Evolutionary conservation across 164 flowering plant species (phyloP).

Genomic region (Platanus orientalis): DNA sequence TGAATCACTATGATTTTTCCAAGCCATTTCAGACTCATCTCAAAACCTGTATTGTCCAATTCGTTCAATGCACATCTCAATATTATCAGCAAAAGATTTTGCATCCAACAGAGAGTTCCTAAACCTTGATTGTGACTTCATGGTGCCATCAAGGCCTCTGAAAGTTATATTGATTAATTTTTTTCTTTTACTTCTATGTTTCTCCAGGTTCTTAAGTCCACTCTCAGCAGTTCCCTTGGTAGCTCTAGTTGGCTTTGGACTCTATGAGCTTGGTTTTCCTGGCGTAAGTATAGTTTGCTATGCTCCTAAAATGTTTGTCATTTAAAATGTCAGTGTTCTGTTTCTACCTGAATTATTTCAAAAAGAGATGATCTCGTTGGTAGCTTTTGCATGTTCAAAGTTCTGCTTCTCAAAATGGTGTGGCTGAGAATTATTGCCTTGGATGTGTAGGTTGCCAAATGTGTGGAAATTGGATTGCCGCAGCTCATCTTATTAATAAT

Average conservation of each 20-base stretch:
- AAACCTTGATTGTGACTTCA: neutral
- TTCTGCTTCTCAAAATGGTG: neutral
- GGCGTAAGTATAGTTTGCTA: slow-evolving; percentile 40
- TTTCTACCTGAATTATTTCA: slow-evolving; percentile 1
- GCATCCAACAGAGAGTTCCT: neutral
- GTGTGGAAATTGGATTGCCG: slow-evolving; percentile 89
- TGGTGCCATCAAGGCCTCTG: neutral
- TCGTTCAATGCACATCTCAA: neutral
- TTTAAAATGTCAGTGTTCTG: neutral
- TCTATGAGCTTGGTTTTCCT: slow-evolving; percentile 84
- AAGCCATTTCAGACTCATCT: no score
- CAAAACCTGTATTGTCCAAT: neutral
- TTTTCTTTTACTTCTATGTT: neutral
- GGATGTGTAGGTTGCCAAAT: slow-evolving; percentile 62
- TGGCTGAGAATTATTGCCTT: slow-evolving; percentile 5
- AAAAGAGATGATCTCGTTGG: neutral
- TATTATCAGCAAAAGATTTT: neutral
- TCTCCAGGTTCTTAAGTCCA: slow-evolving; percentile 75
- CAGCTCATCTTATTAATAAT: slow-evolving; percentile 60
- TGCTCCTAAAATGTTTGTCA: neutral
- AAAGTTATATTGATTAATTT: neutral
- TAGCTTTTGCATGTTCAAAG: neutral
- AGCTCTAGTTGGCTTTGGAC: slow-evolving; percentile 79
- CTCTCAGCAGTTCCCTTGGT: slow-evolving; percentile 84
- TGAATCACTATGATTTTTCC: no score